phyloP scores from a whole-genome alignment of 345 rosid genomes.

The Eucalyptus victrix region DNA sequence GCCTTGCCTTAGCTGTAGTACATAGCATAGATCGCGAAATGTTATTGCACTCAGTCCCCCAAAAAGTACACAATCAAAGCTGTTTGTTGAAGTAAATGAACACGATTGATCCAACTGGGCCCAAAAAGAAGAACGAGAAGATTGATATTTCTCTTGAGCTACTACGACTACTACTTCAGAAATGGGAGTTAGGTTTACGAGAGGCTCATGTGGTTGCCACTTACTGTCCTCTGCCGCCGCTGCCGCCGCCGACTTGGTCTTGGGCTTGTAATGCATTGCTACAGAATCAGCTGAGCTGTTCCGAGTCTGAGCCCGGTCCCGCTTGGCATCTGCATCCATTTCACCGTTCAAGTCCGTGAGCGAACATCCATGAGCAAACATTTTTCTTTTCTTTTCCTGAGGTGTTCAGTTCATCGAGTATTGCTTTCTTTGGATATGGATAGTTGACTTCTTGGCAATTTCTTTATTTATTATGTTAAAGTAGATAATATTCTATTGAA shows the following conservation, averaged over 20 bases:
- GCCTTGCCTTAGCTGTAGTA: not conserved
- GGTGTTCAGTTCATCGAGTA: not conserved
- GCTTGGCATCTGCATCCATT: constrained; percentile 24
- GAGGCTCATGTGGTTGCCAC: not conserved
- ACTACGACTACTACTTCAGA: not conserved
- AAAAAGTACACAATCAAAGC: not conserved
- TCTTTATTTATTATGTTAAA: not conserved
- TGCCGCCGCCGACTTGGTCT: not conserved
- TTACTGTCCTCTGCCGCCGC: not conserved
- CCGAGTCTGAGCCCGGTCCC: constrained; percentile 35
- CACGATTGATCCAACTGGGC: not conserved
- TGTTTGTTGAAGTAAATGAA: not conserved
- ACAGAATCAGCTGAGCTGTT: constrained; percentile 22
- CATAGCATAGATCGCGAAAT: not conserved
- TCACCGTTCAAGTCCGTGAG: not conserved
- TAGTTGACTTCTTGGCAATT: not conserved
- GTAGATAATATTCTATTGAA: not conserved
- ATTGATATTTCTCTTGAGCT: not conserved
- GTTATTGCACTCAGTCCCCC: not conserved
- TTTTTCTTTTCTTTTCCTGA: not conserved
- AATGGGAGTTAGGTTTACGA: not conserved
- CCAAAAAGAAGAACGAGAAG: not conserved
- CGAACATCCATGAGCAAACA: not conserved
- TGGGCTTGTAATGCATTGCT: constrained; percentile 22
- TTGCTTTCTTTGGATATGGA: not conserved